These are phyloP conservation scores for Neurospora terricola DNA, from an alignment of 495 filamentous ascomycete genomes.

Conservation along the genomic window DNA sequence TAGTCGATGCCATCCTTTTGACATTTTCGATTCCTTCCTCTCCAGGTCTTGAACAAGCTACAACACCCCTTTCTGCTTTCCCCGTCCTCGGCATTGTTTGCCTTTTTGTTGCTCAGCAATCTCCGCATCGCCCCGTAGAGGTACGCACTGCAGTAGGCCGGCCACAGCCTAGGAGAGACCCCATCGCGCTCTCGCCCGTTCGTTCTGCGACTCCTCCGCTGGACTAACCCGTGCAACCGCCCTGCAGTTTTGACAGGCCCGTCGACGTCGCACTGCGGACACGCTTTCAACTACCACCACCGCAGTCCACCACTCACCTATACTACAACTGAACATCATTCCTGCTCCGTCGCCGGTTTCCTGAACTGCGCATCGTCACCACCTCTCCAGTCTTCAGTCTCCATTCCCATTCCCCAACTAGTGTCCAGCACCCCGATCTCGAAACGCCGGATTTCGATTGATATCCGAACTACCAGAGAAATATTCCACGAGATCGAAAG, in stretches of 20 bases:
- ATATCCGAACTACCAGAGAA: neutral
- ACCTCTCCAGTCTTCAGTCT: neutral
- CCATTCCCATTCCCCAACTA: neutral
- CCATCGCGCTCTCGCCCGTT: neutral
- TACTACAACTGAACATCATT: neutral
- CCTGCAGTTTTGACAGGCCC: neutral
- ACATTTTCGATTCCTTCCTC: neutral
- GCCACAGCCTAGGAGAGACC: neutral
- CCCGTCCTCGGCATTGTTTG: neutral
- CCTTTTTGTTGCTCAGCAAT: neutral
- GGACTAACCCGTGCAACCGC: neutral
- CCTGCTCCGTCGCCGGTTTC: neutral
- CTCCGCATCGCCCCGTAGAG: neutral
- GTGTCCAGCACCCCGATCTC: neutral
- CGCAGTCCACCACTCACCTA: neutral
- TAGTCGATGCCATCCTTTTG: neutral
- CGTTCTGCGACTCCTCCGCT: neutral
- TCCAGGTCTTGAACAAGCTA: neutral
- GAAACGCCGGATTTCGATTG: neutral
- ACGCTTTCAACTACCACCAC: neutral
- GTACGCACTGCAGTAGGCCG: neutral
- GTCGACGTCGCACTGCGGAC: neutral
- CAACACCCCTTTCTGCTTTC: neutral
- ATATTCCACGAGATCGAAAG: slow-evolving; percentile 10
- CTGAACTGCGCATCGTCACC: neutral